These are phyloP conservation scores for Venturia oleaginea DNA, from an alignment of 2,329 filamentous ascomycete species.

Conservation along the genomic window DNA sequence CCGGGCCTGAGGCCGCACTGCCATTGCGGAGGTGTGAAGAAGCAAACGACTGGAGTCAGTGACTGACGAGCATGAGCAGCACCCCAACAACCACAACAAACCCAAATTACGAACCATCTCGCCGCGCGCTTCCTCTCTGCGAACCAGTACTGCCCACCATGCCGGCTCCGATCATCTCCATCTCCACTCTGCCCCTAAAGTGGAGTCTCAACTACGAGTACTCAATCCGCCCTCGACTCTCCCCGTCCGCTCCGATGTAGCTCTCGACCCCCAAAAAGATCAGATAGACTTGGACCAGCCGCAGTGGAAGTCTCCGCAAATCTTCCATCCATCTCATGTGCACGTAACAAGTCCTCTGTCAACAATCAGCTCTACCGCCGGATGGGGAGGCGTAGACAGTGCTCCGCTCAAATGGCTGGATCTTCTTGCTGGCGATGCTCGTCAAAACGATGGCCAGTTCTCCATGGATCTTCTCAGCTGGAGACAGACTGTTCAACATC, in stretches of 20 bases:
- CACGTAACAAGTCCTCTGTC: slow-evolving; percentile 13
- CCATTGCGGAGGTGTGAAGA: neutral
- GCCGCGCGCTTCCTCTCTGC: neutral
- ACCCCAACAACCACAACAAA: neutral
- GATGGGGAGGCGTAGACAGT: slow-evolving; percentile 28
- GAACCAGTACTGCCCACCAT: neutral
- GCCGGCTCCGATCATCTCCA: neutral
- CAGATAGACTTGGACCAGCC: neutral
- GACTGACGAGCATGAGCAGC: neutral
- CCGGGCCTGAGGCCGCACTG: neutral
- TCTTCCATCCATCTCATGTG: neutral
- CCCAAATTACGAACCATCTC: neutral
- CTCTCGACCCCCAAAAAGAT: neutral
- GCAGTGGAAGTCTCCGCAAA: neutral
- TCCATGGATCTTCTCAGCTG: slow-evolving; percentile 24
- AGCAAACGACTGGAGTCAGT: neutral
- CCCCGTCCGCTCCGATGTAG: neutral
- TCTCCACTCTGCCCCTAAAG: neutral
- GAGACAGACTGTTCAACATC: neutral
- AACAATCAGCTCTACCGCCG: slow-evolving; percentile 25
- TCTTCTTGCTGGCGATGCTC: slow-evolving; percentile 36
- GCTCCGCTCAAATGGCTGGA: slow-evolving; percentile 43
- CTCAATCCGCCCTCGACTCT: neutral
- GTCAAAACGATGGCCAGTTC: slow-evolving; percentile 27
- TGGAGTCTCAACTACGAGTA: neutral